Percentiles rank a stretch among this genome's conserved stretches.
These are phyloP conservation scores for Schrenkiella parvula DNA, from an alignment of 345 rosid species.

Conservation along the genomic window DNA sequence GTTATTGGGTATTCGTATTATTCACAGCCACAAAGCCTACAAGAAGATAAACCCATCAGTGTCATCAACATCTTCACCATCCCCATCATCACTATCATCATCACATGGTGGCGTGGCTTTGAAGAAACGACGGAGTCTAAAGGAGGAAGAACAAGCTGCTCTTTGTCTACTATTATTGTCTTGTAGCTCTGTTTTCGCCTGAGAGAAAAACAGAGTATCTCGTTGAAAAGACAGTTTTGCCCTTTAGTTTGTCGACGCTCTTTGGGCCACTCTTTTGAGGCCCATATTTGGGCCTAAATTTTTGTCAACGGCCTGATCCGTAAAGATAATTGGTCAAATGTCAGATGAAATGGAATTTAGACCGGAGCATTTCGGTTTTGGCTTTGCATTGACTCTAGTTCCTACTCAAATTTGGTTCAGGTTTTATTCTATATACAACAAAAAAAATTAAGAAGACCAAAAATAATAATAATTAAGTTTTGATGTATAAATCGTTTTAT, in stretches of 20 bases:
- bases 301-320: background rate
- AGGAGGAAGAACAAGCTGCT: slow-evolving; percentile 88
- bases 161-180: slow-evolving; percentile 73
- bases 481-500: too few species aligned
- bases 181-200: slow-evolving; percentile 51
- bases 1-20: slow-evolving; percentile 22
- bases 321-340: background rate
- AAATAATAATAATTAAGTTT: too few species aligned
- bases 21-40: slow-evolving; percentile 23
- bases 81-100: background rate
- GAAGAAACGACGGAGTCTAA: slow-evolving; percentile 57
- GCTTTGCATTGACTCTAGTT: background rate
- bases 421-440: background rate
- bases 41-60: slow-evolving; percentile 21
- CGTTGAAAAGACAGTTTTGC: background rate
- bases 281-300: background rate
- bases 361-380: background rate
- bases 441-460: too few species aligned
- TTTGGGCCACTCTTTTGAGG: slow-evolving; percentile 7
- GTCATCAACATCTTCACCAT: background rate
- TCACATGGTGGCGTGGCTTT: slow-evolving; percentile 16
- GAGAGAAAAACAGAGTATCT: background rate
- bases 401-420: background rate
- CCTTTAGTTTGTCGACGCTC: background rate
- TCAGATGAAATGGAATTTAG: background rate